Percentiles rank a stretch among this genome's conserved stretches.
phyloP scores from a whole-genome alignment of 768 basidiomycete genomes.

The Myochromella boudieri region DNA sequence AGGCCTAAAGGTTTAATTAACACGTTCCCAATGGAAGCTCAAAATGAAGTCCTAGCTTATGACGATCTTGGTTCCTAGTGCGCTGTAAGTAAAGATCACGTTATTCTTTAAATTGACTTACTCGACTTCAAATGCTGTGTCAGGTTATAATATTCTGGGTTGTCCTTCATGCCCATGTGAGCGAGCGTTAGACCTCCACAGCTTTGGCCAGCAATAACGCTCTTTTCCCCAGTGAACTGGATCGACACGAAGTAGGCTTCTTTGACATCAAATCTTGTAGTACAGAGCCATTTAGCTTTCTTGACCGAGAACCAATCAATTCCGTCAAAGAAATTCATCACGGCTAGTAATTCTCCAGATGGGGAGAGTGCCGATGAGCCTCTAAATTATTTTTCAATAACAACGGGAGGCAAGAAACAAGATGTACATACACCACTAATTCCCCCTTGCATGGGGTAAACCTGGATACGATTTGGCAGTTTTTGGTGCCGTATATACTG shows the following conservation, averaged over 20 bases:
- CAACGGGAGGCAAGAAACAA: not conserved
- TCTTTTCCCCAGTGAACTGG: not conserved
- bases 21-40: too few species aligned
- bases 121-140: too few species aligned
- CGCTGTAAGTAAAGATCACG: too few species aligned
- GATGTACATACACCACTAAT: not conserved
- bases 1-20: too few species aligned
- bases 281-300: not conserved
- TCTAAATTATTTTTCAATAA: not conserved
- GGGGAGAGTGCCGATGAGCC: not conserved
- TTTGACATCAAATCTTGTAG: not conserved
- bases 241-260: not conserved
- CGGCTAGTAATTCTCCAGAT: not conserved
- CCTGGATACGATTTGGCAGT: not conserved
- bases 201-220: not conserved
- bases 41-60: too few species aligned
- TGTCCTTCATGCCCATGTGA: not conserved
- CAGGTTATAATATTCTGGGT: not conserved
- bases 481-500: not conserved
- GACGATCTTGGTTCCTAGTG: too few species aligned
- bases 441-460: not conserved
- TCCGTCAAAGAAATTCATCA: not conserved
- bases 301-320: not conserved
- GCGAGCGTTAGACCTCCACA: not conserved
- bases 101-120: too few species aligned